Conservation (phyloP, 2,329 filamentous ascomycete species). For the Chaetomium sp. region DNA sequence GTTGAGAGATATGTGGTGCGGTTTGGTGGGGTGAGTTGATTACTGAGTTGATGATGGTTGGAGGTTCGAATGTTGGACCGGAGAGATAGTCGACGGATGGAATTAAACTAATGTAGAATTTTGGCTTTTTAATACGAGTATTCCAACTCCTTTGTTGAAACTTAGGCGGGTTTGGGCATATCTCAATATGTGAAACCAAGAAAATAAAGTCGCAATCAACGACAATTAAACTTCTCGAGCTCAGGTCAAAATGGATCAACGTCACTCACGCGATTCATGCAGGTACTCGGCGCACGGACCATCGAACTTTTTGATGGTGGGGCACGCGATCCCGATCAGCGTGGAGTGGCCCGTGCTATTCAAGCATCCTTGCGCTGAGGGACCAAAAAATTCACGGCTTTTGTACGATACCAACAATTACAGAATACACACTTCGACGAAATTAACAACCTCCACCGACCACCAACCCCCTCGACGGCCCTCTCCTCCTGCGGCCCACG, state of each 20-base stretch:
- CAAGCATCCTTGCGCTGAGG: background rate
- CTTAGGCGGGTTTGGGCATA: no score
- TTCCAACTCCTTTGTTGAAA: no score
- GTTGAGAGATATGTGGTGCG: background rate
- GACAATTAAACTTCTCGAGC: no score
- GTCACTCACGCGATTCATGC: no score
- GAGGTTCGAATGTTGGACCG: no score
- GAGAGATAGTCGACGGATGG: no score
- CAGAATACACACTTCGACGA: background rate
- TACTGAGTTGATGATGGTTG: constrained; percentile 4
- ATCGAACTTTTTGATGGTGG: background rate
- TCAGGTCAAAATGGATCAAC: no score
- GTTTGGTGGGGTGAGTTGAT: background rate
- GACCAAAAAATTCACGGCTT: constrained; percentile 14
- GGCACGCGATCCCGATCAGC: background rate
- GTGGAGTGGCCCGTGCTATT: background rate
- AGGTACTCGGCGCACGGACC: background rate
- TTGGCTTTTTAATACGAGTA: no score
- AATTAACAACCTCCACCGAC: background rate
- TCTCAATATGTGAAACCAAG: no score
- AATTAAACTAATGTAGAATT: no score
- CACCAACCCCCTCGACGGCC: background rate
- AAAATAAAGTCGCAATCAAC: no score
- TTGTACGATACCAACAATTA: background rate
- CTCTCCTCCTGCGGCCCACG: background rate